Evolutionary conservation across 176 grass and related monocot genomes (phyloP).

Genomic region (Bolboschoenus planiculmis): DNA sequence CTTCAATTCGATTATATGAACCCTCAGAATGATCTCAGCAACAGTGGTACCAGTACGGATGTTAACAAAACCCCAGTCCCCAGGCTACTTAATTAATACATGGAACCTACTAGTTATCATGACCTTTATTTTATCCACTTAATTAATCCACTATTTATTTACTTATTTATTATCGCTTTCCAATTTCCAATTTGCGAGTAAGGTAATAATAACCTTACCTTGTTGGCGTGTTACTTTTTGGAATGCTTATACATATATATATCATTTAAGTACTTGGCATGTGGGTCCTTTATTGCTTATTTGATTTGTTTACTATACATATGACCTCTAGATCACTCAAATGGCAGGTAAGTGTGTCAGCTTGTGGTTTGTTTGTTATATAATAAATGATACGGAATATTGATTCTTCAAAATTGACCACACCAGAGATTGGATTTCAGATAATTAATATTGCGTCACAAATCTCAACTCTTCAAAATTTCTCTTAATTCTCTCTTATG

Average conservation of each 20-base stretch:
- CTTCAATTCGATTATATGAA: neutral
- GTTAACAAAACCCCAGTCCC: no score
- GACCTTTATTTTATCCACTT: neutral
- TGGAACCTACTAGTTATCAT: neutral
- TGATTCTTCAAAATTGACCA: neutral
- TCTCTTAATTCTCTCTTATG: neutral
- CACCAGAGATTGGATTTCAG: neutral
- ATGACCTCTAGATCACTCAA: no score
- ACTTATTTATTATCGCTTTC: neutral
- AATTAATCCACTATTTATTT: neutral
- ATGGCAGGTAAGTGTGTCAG: neutral
- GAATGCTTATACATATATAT: no score
- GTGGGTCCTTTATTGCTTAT: neutral
- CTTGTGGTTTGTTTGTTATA: neutral
- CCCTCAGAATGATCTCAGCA: neutral
- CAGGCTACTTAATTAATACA: neutral
- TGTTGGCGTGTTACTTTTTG: neutral
- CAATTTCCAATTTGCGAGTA: neutral
- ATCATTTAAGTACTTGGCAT: neutral
- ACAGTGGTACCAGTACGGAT: no score
- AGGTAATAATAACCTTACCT: neutral
- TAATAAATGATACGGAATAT: neutral
- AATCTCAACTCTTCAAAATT: neutral
- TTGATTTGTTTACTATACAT: neutral
- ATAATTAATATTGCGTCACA: neutral